A percentile compares a stretch with the other conserved stretches of the same genome.
phyloP scores from a whole-genome alignment of 2,329 filamentous ascomycete species.

The Fusarium xylarioides region DNA sequence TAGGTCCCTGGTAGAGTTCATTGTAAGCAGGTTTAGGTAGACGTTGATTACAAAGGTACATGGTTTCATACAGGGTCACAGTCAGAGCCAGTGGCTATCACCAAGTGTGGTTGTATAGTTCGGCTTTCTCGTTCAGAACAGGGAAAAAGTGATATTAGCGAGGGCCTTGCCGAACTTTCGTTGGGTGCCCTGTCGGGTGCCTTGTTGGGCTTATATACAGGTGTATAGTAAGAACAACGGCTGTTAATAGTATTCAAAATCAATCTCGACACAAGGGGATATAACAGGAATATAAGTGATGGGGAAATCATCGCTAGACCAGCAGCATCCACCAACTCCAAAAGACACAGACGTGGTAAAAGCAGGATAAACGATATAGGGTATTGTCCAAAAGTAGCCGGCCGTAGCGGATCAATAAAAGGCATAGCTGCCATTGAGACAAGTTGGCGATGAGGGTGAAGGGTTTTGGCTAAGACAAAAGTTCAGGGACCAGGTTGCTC shows the following conservation, averaged over 20 bases:
- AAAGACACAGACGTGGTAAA: conserved; percentile 5
- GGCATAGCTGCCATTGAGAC: background rate
- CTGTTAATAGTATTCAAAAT: conserved; percentile 7
- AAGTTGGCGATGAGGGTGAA: background rate
- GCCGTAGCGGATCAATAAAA: conserved; percentile 8
- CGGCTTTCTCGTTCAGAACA: background rate
- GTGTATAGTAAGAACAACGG: background rate
- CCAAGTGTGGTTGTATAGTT: background rate
- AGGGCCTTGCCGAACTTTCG: background rate
- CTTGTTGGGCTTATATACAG: background rate
- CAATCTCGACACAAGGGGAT: conserved; percentile 1
- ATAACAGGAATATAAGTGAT: conserved; percentile 10
- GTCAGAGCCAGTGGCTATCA: background rate
- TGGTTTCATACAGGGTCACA: conserved; percentile 15
- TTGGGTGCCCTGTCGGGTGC: background rate
- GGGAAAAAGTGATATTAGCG: conserved; percentile 7
- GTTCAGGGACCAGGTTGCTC: background rate
- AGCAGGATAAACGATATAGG: conserved; percentile 22
- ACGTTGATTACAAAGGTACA: conserved; percentile 41
- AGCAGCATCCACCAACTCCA: conserved; percentile 29
- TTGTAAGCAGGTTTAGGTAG: conserved; percentile 45
- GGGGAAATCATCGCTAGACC: conserved; percentile 28
- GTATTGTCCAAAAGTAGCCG: conserved; percentile 43
- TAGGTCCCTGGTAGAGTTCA: conserved; percentile 43
- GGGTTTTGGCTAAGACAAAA: background rate